Evolutionary conservation across 345 rosid species (phyloP), one percentile per base, ranked within the genome.

Genomic region (Salix suchowensis): DNA sequence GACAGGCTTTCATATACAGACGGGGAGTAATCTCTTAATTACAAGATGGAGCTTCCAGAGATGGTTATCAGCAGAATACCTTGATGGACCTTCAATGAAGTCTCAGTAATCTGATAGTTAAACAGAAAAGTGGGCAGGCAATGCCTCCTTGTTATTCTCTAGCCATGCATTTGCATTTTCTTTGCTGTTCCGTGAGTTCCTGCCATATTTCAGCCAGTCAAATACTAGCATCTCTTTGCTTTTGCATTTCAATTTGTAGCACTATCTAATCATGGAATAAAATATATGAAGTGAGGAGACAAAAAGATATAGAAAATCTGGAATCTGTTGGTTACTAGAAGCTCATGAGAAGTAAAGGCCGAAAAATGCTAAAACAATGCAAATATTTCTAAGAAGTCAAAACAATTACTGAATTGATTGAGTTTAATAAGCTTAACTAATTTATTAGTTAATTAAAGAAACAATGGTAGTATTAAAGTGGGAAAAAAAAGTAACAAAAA

Each of bases 131-230:
- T 55, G 65, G 72, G 71, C 6, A 4, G 36, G 60, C 37, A 19
- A 44, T 71, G 37, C 77, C 81, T 36, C 73, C 72, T 73, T 61
- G 74, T 82, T 80, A 83, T 78, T 88, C 90, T 77, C 83, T 87
- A 28, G 80, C 83, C 65, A 67, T 78, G 84, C 97, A 93, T 72
- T 39, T 88, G 90, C 97, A 93, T 73, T 80, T 85, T 84, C 76
- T 87, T 80, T 88, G 91, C 74, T 84, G 91, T 83, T 91, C 96
- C 0, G 91, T 82, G 71, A 93, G 89, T 68, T 93, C 97, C 97
- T 93, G 80, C 84, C 23, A 77, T 77, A 37, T 65, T 74, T 37
- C 73, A 68, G 42, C 42, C 65, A 71, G 69, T 70, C 71, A 77
- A 50, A 64, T 36, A 65, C 21, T 40, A 70, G 26, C 1, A 15